Evolutionary conservation across 2,329 filamentous ascomycete genomes (phyloP).

Genomic region (Parastagonospora nodorum): DNA sequence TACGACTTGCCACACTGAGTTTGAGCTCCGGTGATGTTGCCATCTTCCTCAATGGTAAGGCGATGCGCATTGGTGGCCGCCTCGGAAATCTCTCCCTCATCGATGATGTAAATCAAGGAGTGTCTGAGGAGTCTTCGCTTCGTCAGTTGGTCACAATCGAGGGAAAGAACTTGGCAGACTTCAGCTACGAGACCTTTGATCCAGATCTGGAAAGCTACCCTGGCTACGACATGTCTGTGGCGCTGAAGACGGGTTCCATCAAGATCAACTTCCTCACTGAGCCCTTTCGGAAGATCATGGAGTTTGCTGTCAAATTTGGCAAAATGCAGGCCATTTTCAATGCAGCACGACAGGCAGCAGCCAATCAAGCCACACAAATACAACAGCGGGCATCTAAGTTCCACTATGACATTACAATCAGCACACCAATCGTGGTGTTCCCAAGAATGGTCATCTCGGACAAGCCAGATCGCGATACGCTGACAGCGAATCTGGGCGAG

Average conservation of each 20-base stretch:
- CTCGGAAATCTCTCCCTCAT: slow-evolving; percentile 87
- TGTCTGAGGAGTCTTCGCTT: slow-evolving; percentile 77
- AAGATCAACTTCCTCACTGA: slow-evolving; percentile 98
- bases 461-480: slow-evolving; percentile 73
- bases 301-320: slow-evolving; percentile 97
- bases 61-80: slow-evolving; percentile 84
- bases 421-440: slow-evolving; percentile 95
- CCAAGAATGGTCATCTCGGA: slow-evolving; percentile 76
- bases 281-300: slow-evolving; percentile 96
- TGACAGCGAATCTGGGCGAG: slow-evolving; percentile 94
- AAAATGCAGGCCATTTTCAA: slow-evolving; percentile 99
- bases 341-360: slow-evolving; percentile 89
- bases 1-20: slow-evolving; percentile 88
- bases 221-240: slow-evolving; percentile 92
- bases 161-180: slow-evolving; percentile 93
- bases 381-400: slow-evolving; percentile 89
- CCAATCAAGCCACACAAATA: slow-evolving; percentile 89
- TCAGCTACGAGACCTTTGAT: slow-evolving; percentile 97
- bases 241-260: slow-evolving; percentile 87
- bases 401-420: slow-evolving; percentile 91
- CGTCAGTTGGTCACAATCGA: slow-evolving; percentile 92
- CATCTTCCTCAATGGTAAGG: slow-evolving; percentile 82
- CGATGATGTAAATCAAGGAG: slow-evolving; percentile 92
- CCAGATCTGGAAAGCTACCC: slow-evolving; percentile 76
- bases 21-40: slow-evolving; percentile 91